Evolutionary conservation across 139 green algal genomes (phyloP), one percentile per base, ranked within the genome.

Genomic region (Chlamydomonas asymmetrica): DNA sequence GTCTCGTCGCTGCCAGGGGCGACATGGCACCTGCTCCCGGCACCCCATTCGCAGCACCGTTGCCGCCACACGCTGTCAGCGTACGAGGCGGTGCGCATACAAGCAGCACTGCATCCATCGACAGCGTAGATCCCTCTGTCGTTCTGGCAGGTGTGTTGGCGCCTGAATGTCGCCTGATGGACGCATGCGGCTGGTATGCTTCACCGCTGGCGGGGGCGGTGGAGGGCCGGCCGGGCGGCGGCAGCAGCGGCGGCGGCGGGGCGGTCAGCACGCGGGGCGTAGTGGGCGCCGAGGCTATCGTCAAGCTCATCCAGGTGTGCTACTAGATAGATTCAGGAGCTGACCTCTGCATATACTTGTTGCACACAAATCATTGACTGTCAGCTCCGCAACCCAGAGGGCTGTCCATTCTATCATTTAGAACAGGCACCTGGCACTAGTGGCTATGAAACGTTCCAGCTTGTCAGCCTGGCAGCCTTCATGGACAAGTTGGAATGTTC

Each of bases 271-370:
- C 43, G 31, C 32, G 38, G 7, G 32, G 40, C 23, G 71, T 77
- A 34, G 41, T 77, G 25, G 71, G 71, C 41, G 41, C 71, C 32
- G 16, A 77, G 59, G 20, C 25, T 2, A 31, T 77, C 3, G 27
- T 77, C 32, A 41, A 69, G 2, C 57, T 57, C 27, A 49, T 77
- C 31, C 57, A 63, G 71, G 71, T 77, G 35, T n/a, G n/a, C n/a
- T n/a, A n/a, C n/a, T n/a, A n/a, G n/a, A n/a, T n/a, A n/a, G n/a
- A n/a, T n/a, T n/a, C n/a, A n/a, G n/a, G n/a, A n/a, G n/a, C n/a
- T n/a, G n/a, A n/a, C n/a, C n/a, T n/a, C n/a, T n/a, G n/a, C n/a
- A n/a, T n/a, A n/a, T n/a, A n/a, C n/a, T n/a, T n/a, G n/a, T n/a
- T n/a, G n/a, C n/a, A n/a, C n/a, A n/a, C n/a, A n/a, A n/a, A n/a